These are phyloP conservation scores for Inga leiocalycina DNA, from an alignment of 306 rosid genomes.

Conservation along the genomic window DNA sequence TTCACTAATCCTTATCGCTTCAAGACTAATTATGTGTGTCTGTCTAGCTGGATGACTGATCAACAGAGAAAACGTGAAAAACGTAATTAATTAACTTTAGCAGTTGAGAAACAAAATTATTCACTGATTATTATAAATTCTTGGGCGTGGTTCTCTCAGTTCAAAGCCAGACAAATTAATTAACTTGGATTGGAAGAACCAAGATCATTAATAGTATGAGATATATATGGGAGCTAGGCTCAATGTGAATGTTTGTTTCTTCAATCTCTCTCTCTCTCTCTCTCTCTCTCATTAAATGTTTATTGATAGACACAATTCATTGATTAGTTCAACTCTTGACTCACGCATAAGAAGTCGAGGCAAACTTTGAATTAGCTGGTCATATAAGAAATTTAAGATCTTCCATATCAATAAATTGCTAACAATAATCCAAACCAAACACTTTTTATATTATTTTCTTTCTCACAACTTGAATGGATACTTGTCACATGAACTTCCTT, in stretches of 20 bases:
- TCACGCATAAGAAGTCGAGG: constrained; percentile 1
- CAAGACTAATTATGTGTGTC: background rate
- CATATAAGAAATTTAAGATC: background rate
- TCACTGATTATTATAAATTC: background rate
- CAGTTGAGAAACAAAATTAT: background rate
- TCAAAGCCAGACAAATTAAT: background rate
- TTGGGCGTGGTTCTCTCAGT: background rate
- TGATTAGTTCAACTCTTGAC: constrained; percentile 27
- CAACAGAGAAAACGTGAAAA: background rate
- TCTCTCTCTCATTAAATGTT: background rate
- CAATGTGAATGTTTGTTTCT: constrained; percentile 41
- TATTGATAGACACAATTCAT: constrained; percentile 36
- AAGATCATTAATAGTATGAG: background rate
- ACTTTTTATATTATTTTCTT: background rate
- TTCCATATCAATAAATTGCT: constrained; percentile 25
- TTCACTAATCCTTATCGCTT: background rate
- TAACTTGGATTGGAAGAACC: background rate
- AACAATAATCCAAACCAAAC: background rate
- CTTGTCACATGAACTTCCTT: constrained; percentile 25
- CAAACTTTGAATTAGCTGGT: constrained; percentile 22
- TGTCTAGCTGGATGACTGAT: background rate
- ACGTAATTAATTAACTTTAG: background rate
- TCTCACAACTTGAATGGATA: constrained; percentile 25
- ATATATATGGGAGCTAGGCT: background rate
- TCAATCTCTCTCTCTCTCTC: background rate